A percentile compares a stretch with the other conserved stretches of the same genome.
Evolutionary conservation across 2,329 filamentous ascomycete genomes (phyloP).

Genomic region (Lecanicillium sp.): DNA sequence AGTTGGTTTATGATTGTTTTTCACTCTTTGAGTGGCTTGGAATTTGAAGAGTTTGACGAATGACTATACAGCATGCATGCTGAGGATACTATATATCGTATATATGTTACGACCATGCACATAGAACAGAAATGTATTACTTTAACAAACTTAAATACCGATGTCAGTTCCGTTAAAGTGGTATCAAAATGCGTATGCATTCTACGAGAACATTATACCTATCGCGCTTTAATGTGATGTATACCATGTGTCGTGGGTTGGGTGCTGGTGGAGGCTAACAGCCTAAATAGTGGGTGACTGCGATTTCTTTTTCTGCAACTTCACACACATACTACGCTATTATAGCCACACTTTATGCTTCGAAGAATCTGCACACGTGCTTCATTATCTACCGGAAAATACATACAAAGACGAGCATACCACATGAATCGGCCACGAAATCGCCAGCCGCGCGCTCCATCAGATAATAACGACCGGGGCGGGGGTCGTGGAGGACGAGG

Average conservation of each 20-base stretch:
- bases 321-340: no score
- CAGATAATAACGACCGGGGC: slow-evolving; percentile 7
- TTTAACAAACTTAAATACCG: neutral
- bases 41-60: neutral
- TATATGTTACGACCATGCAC: neutral
- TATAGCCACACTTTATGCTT: neutral
- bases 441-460: slow-evolving; percentile 24
- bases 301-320: no score
- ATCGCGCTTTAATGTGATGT: no score
- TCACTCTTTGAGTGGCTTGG: neutral
- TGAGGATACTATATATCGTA: neutral
- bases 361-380: neutral
- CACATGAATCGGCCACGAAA: slow-evolving; percentile 29
- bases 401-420: neutral
- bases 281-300: no score
- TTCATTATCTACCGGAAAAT: neutral
- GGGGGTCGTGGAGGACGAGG: slow-evolving; percentile 15
- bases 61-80: neutral
- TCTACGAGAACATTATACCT: neutral
- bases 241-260: no score
- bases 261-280: no score
- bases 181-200: neutral
- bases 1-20: slow-evolving; percentile 10
- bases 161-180: no score
- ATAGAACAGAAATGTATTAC: slow-evolving; percentile 6